These are phyloP conservation scores for Isabelozyma rhagii DNA, from an alignment of 805 yeast species.

Conservation along the genomic window DNA sequence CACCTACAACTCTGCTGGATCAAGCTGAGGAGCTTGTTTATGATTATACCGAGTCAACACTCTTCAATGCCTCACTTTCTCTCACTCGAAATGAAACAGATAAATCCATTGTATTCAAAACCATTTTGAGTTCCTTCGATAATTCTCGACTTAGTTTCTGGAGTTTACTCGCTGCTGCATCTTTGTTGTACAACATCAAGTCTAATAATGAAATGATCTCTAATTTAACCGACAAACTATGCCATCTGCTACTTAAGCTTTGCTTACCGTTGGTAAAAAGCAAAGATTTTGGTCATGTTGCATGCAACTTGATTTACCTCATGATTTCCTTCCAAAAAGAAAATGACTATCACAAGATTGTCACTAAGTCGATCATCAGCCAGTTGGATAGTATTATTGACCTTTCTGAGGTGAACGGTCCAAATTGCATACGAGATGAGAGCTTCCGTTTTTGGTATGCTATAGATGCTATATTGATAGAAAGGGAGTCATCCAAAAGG, in stretches of 20 bases:
- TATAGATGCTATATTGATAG: conserved; percentile 32
- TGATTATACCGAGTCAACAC: conserved; percentile 6
- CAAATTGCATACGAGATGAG: conserved; percentile 43
- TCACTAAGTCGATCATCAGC: conserved; percentile 41
- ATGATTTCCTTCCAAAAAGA: conserved; percentile 9
- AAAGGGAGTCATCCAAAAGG: conserved; percentile 25
- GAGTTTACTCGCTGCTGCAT: conserved; percentile 20
- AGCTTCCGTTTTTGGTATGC: conserved; percentile 55
- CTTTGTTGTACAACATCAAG: conserved; percentile 8
- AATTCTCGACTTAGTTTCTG: conserved; percentile 15
- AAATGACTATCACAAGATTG: conserved; percentile 2
- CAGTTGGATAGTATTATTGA: conserved; percentile 52
- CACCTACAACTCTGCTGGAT: background rate
- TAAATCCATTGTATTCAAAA: conserved; percentile 10
- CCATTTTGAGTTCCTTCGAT: conserved; percentile 18
- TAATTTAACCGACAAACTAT: background rate
- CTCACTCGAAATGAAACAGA: conserved; percentile 3
- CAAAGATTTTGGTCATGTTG: conserved; percentile 14
- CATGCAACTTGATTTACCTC: conserved; percentile 29
- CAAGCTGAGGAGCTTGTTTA: conserved; percentile 4
- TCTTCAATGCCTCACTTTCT: background rate
- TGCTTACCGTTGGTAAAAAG: conserved; percentile 36
- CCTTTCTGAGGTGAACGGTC: conserved; percentile 60
- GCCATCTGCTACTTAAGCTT: conserved; percentile 27
- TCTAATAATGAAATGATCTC: background rate